Percentiles rank a stretch among this genome's conserved stretches.
Conservation (phyloP, 192 early-diverging fungal species). For the Podila horticola region DNA sequence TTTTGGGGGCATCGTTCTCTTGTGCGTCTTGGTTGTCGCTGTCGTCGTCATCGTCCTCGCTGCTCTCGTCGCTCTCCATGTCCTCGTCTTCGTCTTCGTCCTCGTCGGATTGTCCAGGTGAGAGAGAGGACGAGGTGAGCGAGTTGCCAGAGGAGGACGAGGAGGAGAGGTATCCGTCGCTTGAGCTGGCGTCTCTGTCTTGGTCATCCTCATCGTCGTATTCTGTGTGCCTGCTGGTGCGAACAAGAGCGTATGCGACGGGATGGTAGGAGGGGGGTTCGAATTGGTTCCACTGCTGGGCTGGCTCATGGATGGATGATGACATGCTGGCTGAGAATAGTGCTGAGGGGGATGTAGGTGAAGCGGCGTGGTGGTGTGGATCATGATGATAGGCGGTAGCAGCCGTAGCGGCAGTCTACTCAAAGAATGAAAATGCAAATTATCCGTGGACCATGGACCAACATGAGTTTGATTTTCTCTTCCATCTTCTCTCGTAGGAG, state of each 20-base stretch:
- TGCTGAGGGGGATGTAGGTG: slow-evolving; percentile 36
- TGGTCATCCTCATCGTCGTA: slow-evolving; percentile 13
- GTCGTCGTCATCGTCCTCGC: slow-evolving; percentile 3
- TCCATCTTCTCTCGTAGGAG: not conserved
- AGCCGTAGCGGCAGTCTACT: slow-evolving; percentile 2
- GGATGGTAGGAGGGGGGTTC: slow-evolving; percentile 11
- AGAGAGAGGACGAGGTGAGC: slow-evolving; percentile 9
- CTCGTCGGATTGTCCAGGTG: slow-evolving; percentile 26
- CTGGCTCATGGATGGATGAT: slow-evolving; percentile 6
- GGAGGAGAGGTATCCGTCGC: slow-evolving; percentile 32
- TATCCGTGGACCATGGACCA: not conserved
- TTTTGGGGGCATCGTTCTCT: slow-evolving; percentile 23
- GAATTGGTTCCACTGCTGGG: slow-evolving; percentile 41
- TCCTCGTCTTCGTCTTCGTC: slow-evolving; percentile 20
- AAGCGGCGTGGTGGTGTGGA: slow-evolving; percentile 39
- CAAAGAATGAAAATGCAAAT: not conserved
- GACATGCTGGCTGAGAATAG: slow-evolving; percentile 25
- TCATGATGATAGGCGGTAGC: slow-evolving; percentile 6
- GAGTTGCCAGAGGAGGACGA: slow-evolving; percentile 5
- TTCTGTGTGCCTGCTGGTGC: slow-evolving; percentile 1
- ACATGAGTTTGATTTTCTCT: not conserved
- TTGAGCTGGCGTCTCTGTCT: slow-evolving; percentile 7
- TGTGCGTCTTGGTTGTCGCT: slow-evolving; percentile 7
- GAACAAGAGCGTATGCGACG: not conserved
- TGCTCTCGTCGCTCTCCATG: slow-evolving; percentile 1